Evolutionary conservation across 169 alveolate species (phyloP).

Genomic region (Plasmodium sp.): DNA sequence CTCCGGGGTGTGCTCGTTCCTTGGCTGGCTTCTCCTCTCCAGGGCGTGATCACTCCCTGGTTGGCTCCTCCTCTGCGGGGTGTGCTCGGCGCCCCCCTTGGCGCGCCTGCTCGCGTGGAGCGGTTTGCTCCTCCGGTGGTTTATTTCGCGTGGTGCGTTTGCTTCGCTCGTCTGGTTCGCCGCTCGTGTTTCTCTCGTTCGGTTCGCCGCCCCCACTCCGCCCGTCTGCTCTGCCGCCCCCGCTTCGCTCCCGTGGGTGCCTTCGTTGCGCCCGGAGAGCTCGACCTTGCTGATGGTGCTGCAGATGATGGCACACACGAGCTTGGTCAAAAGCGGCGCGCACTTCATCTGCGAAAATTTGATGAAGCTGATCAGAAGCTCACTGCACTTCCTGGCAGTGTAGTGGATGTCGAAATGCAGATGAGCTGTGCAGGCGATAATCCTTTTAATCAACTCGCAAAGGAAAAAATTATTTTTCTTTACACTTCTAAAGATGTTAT

Average conservation of each 20-base stretch:
- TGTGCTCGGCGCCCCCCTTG: neutral
- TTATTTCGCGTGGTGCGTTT: neutral
- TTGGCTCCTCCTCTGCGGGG: neutral
- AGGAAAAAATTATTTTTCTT: slow-evolving; percentile 39
- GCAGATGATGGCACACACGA: slow-evolving; percentile 32
- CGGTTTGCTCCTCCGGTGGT: neutral
- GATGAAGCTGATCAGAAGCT: slow-evolving; percentile 31
- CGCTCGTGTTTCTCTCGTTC: neutral
- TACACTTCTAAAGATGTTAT: slow-evolving; percentile 18
- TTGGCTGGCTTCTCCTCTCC: too few species aligned
- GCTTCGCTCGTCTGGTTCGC: neutral
- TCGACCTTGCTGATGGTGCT: neutral
- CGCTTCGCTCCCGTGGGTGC: neutral
- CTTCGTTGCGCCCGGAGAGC: neutral
- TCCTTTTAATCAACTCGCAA: slow-evolving; percentile 22
- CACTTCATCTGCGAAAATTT: slow-evolving; percentile 28
- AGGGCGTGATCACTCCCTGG: neutral
- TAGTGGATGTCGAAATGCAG: slow-evolving; percentile 62
- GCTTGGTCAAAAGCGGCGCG: slow-evolving; percentile 14
- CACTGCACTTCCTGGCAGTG: slow-evolving; percentile 67
- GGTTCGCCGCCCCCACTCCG: too few species aligned
- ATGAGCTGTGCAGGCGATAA: slow-evolving; percentile 46
- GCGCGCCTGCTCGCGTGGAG: neutral
- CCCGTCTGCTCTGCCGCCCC: neutral
- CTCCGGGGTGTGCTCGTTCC: neutral